Base-by-base conservation (phyloP, 2,329 filamentous ascomycete species). In the Aspergillus sp. region DNA sequence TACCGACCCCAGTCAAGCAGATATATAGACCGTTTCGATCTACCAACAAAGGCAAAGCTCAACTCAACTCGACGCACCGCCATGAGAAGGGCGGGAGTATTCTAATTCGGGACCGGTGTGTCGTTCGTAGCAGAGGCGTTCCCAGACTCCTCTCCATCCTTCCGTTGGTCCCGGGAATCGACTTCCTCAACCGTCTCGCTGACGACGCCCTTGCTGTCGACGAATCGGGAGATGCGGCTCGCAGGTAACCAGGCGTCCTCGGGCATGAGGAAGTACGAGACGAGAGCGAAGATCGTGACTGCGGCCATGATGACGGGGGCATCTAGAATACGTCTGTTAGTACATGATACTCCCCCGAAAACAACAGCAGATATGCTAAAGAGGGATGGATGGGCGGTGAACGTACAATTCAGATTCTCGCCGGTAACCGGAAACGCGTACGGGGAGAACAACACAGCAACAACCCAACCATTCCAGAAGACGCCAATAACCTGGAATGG, bases 291-390 rank as follows among this genome's bases (percentile, higher is more conserved):
- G 38, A 84, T 78, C 0, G 82, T 84, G 3, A 83, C 80, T 1
- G 72, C 76, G 3, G 69, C 79, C 81, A 84, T 83, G 60, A 84
- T 84, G 13, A 84, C 80, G 0, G 82, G 82, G 0, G 82, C 82
- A 64, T 81, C 79, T 81, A 54, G 8, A 51, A 9, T 1, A 56
- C 5, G 3, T 57, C 15, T 25, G 25, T 59, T 53, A 34, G 23
- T 4, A 28, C 11, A 28, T 28, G 4, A 7, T 28, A 28, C 25
- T 28, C 6, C 25, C 6, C 25, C 4, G 25, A 28, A 7, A 28
- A 28, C 6, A 28, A 3, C 25, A 28, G 25, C 19, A 19, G 19
- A 19, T 19, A 19, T 19, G 19, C 19, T 19, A 19, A 19, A 19
- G 19, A 19, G 19, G 19, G 19, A 19, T 19, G 19, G 13, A 47